These are phyloP conservation scores for Stipa capillata DNA, from an alignment of 176 grass and related monocot genomes.

Conservation along the genomic window DNA sequence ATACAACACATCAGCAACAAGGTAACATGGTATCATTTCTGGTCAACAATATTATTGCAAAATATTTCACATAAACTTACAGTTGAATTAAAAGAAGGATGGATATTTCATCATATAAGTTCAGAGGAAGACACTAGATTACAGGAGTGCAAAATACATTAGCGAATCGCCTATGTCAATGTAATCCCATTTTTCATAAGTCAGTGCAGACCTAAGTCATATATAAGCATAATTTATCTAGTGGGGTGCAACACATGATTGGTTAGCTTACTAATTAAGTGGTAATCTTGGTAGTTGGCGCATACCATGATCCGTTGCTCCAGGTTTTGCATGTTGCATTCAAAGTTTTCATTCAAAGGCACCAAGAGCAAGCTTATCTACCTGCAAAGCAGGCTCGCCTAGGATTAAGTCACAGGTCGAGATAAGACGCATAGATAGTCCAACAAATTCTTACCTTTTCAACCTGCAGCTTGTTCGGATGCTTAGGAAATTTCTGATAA, in stretches of 20 bases:
- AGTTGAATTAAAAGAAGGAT: too few relatives aligned
- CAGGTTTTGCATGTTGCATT: not conserved
- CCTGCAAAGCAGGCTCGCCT: not conserved
- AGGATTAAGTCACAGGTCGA: not conserved
- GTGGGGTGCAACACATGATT: too few relatives aligned
- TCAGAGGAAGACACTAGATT: not conserved
- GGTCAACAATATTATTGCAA: too few relatives aligned
- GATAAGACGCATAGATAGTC: not conserved
- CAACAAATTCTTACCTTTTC: not conserved
- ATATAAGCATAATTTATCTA: not conserved
- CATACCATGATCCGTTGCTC: too few relatives aligned
- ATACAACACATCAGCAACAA: too few relatives aligned
- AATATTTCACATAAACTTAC: too few relatives aligned
- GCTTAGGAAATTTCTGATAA: slow-evolving; percentile 30
- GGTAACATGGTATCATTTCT: too few relatives aligned
- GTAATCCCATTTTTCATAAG: not conserved
- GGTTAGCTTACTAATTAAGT: too few relatives aligned
- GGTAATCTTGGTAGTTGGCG: too few relatives aligned
- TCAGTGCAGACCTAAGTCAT: not conserved
- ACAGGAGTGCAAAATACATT: not conserved
- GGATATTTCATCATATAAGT: not conserved
- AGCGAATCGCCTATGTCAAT: not conserved
- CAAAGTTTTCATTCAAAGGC: not conserved
- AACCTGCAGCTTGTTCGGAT: not conserved
- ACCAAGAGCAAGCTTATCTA: not conserved